Percentiles rank a stretch among this genome's conserved stretches.
These are phyloP conservation scores for Paragyromitra xinjiangensis DNA, from an alignment of 495 filamentous ascomycete genomes.

Conservation along the genomic window DNA sequence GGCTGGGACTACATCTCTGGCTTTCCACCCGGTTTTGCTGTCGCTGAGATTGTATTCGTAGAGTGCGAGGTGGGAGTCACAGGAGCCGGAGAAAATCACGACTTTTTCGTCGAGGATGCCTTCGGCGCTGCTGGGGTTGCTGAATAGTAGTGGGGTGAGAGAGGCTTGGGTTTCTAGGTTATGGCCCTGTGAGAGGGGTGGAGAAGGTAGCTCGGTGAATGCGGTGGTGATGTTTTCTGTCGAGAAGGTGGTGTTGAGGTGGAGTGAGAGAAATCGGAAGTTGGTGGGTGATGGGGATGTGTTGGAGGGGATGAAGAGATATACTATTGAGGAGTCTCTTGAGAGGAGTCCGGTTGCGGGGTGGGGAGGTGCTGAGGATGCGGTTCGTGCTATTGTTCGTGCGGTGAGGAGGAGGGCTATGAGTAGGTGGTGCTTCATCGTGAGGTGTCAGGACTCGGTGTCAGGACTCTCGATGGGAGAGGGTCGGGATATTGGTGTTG, in stretches of 20 bases:
- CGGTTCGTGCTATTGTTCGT: slow-evolving; percentile 24
- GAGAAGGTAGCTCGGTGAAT: slow-evolving; percentile 36
- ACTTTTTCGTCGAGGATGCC: slow-evolving; percentile 37
- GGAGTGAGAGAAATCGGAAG: slow-evolving; percentile 45
- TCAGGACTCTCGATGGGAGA: neutral
- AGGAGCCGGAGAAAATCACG: slow-evolving; percentile 43
- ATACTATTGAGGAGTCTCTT: slow-evolving; percentile 40
- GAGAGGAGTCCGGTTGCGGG: slow-evolving; percentile 43
- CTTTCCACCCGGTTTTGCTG: slow-evolving; percentile 14
- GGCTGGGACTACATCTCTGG: slow-evolving; percentile 7
- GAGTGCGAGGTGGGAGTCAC: slow-evolving; percentile 31
- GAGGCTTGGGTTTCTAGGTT: slow-evolving; percentile 15
- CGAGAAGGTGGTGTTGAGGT: slow-evolving; percentile 33
- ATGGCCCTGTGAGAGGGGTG: slow-evolving; percentile 7
- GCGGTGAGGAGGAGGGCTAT: neutral
- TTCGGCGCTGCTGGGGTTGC: slow-evolving; percentile 29
- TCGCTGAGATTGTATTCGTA: slow-evolving; percentile 47
- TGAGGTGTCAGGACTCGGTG: slow-evolving; percentile 11
- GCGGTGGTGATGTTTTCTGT: slow-evolving; percentile 37
- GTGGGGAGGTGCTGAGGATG: slow-evolving; percentile 31
- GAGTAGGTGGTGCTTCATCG: slow-evolving; percentile 37
- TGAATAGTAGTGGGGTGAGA: slow-evolving; percentile 38
- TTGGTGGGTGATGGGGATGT: slow-evolving; percentile 3
- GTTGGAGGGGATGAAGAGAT: slow-evolving; percentile 39
- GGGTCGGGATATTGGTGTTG: neutral